Conservation (phyloP, 805 yeast genomes). For the Ogataea neopini region DNA sequence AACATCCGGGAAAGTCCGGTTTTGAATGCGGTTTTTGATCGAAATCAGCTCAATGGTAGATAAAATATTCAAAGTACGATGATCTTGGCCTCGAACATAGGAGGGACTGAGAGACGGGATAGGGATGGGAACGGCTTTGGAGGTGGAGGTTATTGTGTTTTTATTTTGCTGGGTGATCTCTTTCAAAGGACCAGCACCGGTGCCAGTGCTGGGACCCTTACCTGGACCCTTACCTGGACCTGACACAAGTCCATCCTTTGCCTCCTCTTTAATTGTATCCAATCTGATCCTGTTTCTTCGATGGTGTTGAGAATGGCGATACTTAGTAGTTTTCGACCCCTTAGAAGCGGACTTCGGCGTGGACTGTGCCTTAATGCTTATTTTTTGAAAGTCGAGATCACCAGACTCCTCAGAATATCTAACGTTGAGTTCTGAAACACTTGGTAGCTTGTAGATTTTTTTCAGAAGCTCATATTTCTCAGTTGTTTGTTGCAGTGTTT, state of each 20-base stretch:
- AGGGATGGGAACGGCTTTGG: conserved; percentile 9
- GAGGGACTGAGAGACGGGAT: conserved; percentile 15
- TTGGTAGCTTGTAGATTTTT: conserved; percentile 29
- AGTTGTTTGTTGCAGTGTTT: conserved; percentile 19
- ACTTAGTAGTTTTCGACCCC: background rate
- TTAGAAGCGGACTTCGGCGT: conserved; percentile 1
- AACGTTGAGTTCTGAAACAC: conserved; percentile 26
- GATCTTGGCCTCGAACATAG: conserved; percentile 17
- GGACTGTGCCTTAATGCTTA: conserved; percentile 1
- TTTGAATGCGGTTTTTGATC: conserved; percentile 18
- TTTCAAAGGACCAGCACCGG: too few species aligned
- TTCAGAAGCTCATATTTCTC: conserved; percentile 29
- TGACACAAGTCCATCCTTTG: background rate
- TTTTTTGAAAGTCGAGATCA: background rate
- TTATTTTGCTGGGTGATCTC: background rate
- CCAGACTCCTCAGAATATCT: conserved; percentile 7
- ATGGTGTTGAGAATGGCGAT: conserved; percentile 5
- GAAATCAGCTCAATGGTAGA: conserved; percentile 24
- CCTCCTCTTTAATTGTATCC: conserved; percentile 12
- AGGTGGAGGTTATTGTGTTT: background rate
- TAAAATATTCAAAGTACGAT: conserved; percentile 12
- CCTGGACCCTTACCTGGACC: too few species aligned
- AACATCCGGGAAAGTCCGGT: conserved; percentile 19
- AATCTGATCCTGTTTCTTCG: background rate
- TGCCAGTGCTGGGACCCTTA: too few species aligned